Conservation (phyloP, 805 yeast species). For the Saccharomyces paradoxus region DNA sequence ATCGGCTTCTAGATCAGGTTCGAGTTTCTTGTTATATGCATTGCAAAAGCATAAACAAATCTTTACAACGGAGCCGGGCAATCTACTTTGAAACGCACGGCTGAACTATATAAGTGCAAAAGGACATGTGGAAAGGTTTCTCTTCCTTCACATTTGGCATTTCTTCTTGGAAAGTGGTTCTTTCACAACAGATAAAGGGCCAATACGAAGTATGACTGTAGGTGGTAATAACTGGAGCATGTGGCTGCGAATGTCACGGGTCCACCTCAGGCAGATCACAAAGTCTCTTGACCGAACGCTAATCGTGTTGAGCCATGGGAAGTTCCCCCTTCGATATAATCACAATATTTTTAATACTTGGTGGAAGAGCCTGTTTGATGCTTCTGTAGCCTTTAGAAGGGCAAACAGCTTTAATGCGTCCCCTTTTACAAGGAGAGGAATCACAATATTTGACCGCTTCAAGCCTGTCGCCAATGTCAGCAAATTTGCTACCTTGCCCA, state of each 20-base stretch:
- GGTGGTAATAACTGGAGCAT: constrained; percentile 1
- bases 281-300: background rate
- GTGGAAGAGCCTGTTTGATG: background rate
- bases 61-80: background rate
- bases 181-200: background rate
- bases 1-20: background rate
- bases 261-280: background rate
- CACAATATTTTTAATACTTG: background rate
- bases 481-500: constrained; percentile 5
- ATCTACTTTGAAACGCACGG: background rate
- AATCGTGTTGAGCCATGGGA: background rate
- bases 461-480: background rate
- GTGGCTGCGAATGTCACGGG: background rate
- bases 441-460: background rate
- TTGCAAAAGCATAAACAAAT: background rate
- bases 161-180: background rate
- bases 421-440: background rate
- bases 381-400: background rate
- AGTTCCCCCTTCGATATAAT: background rate
- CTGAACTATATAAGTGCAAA: background rate
- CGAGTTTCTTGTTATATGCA: background rate
- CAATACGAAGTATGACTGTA: background rate
- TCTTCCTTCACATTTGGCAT: background rate
- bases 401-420: background rate
- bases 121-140: background rate